Conservation (phyloP, 2,329 filamentous ascomycete genomes). For the Penicillium sp. region DNA sequence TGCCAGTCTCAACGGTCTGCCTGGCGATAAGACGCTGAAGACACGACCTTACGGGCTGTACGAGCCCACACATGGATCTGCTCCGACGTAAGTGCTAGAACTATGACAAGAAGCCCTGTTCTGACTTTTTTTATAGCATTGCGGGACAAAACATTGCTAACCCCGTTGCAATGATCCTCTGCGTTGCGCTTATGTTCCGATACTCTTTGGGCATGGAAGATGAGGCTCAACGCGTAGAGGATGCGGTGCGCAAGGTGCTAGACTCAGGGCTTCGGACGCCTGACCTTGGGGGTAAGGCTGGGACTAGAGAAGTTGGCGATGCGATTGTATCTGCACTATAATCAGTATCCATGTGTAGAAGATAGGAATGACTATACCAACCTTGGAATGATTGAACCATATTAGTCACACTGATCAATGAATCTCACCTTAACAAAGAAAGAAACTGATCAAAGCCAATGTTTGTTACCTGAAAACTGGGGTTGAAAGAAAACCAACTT, state of each 20-base stretch:
- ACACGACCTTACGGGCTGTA: slow-evolving; percentile 82
- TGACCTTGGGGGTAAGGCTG: slow-evolving; percentile 73
- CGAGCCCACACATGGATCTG: slow-evolving; percentile 78
- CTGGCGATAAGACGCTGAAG: slow-evolving; percentile 63
- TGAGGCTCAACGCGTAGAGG: slow-evolving; percentile 74
- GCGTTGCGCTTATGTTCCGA: slow-evolving; percentile 87
- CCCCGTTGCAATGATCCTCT: slow-evolving; percentile 84
- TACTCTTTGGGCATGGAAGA: slow-evolving; percentile 78
- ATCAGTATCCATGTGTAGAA: slow-evolving; percentile 31
- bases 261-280: slow-evolving; percentile 73
- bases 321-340: slow-evolving; percentile 69
- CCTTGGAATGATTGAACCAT: slow-evolving; percentile 2
- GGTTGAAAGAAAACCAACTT: neutral
- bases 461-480: slow-evolving; percentile 3
- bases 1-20: slow-evolving; percentile 78
- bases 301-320: slow-evolving; percentile 73
- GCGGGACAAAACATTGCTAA: slow-evolving; percentile 84
- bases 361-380: neutral
- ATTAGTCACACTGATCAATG: neutral
- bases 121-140: slow-evolving; percentile 61
- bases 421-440: neutral
- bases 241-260: slow-evolving; percentile 72
- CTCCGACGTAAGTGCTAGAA: slow-evolving; percentile 33
- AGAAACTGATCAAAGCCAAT: slow-evolving; percentile 1
- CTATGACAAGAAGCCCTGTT: too few species aligned